These are phyloP conservation scores for Plasmodium malariae DNA, from an alignment of 169 alveolate species.

Conservation along the genomic window DNA sequence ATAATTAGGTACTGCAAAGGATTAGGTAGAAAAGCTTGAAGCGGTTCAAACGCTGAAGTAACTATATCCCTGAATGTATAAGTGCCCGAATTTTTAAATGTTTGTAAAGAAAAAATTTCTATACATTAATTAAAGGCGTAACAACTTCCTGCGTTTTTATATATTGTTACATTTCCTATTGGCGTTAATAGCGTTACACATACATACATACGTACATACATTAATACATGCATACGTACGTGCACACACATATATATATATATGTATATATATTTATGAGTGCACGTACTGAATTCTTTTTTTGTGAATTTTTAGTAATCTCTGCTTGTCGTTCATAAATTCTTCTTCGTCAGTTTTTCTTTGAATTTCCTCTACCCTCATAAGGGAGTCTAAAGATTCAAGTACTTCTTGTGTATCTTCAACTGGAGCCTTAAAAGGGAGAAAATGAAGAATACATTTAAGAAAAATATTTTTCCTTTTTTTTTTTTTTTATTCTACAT, in stretches of 20 bases:
- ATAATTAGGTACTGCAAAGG: slow-evolving; percentile 62
- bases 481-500: slow-evolving; percentile 44
- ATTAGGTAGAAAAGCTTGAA: slow-evolving; percentile 80
- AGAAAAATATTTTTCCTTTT: slow-evolving; percentile 45
- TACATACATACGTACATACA: not conserved
- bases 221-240: not conserved
- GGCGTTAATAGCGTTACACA: no score
- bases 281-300: slow-evolving; percentile 81
- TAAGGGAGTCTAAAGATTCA: slow-evolving; percentile 79
- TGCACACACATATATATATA: not conserved
- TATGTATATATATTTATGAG: not conserved
- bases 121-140: not conserved
- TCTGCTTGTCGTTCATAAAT: slow-evolving; percentile 82
- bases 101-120: no score
- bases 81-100: not conserved
- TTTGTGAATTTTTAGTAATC: slow-evolving; percentile 80
- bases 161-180: no score
- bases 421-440: slow-evolving; percentile 41
- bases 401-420: slow-evolving; percentile 45
- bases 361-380: slow-evolving; percentile 86
- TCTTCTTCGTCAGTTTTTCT: slow-evolving; percentile 83
- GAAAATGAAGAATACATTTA: slow-evolving; percentile 14
- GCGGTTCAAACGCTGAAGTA: slow-evolving; percentile 84
- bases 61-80: slow-evolving; percentile 84
- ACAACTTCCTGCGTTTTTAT: slow-evolving; percentile 6